Conservation (phyloP, 306 rosid genomes). For the Quercus mongolica region DNA sequence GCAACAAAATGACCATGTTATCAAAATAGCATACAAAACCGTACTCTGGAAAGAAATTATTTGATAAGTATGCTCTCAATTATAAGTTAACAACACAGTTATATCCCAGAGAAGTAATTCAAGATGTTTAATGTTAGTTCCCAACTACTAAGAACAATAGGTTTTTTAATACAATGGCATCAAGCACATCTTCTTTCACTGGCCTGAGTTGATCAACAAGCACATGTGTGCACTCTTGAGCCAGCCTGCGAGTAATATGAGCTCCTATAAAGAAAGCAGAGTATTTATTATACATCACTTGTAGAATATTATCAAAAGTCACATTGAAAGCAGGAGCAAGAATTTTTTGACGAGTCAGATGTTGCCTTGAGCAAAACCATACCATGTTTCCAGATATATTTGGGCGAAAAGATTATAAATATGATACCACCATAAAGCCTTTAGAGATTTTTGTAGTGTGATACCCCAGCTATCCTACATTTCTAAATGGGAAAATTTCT, state of each 20-base stretch:
- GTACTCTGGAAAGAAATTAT: conserved; percentile 1
- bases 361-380: no score
- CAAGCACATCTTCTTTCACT: conserved; percentile 53
- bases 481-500: no score
- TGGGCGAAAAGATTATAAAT: no score
- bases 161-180: conserved; percentile 70
- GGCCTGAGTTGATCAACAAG: conserved; percentile 75
- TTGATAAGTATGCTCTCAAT: neutral
- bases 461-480: no score
- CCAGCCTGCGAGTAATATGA: conserved; percentile 32
- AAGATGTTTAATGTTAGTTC: conserved; percentile 24
- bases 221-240: conserved; percentile 81
- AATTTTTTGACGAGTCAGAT: no score
- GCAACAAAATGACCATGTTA: neutral
- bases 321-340: no score
- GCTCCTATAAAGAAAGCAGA: conserved; percentile 39
- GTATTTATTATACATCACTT: no score
- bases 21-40: neutral
- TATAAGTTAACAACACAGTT: neutral
- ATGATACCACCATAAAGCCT: no score
- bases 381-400: no score
- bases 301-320: no score
- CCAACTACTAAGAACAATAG: conserved; percentile 66
- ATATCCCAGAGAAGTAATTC: conserved; percentile 18
- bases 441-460: no score